phyloP scores from a whole-genome alignment of 2,329 filamentous ascomycete species.

The Pseudogymnoascus sp. region DNA sequence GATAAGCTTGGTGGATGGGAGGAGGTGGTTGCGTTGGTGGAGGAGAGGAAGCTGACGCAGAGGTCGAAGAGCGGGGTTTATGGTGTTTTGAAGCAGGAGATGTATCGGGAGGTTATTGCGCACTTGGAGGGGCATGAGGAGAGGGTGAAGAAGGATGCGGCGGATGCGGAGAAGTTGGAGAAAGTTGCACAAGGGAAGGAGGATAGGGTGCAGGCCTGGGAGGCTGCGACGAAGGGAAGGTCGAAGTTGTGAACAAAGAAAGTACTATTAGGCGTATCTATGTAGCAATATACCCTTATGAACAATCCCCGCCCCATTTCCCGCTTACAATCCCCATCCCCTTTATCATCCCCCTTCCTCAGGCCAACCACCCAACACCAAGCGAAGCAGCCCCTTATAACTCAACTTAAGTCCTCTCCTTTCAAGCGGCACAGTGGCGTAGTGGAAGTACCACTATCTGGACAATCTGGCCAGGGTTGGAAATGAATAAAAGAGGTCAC shows the following conservation, averaged over 20 bases:
- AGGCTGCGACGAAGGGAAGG: background rate
- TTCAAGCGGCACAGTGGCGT: background rate
- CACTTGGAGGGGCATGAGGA: slow-evolving; percentile 45
- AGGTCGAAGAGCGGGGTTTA: slow-evolving; percentile 61
- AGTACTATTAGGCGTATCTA: background rate
- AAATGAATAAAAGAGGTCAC: background rate
- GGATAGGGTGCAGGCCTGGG: background rate
- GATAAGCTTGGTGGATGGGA: slow-evolving; percentile 59
- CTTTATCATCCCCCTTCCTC: background rate
- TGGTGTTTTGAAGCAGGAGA: slow-evolving; percentile 62
- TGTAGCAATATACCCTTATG: background rate
- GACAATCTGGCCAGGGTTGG: background rate
- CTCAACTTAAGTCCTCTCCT: background rate
- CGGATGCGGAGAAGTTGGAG: slow-evolving; percentile 32
- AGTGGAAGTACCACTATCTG: background rate
- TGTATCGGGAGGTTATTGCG: slow-evolving; percentile 58
- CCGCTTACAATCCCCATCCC: background rate
- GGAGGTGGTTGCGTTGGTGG: slow-evolving; percentile 52
- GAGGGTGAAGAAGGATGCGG: slow-evolving; percentile 41
- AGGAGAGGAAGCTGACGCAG: slow-evolving; percentile 46
- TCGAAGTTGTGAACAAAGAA: background rate
- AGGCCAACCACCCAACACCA: background rate
- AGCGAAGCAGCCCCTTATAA: background rate
- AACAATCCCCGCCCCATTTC: background rate
- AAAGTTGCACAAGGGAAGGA: background rate